These are phyloP conservation scores for Acer saccharum DNA, from an alignment of 345 rosid genomes.

Conservation along the genomic window DNA sequence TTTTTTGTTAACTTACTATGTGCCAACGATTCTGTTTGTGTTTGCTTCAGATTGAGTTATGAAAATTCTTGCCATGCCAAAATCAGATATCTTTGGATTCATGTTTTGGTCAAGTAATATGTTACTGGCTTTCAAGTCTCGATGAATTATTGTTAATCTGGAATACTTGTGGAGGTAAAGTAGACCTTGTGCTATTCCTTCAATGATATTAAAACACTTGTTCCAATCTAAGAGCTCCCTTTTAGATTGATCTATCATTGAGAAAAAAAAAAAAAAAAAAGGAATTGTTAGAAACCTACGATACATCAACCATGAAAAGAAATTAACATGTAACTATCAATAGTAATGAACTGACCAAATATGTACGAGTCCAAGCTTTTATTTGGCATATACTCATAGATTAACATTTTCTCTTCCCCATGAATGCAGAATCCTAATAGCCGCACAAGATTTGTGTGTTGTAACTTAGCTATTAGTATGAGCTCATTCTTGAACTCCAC, in stretches of 20 bases:
- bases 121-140: conserved; percentile 26
- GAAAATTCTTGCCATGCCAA: conserved; percentile 28
- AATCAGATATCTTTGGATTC: conserved; percentile 26
- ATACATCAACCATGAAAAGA: background rate
- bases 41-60: background rate
- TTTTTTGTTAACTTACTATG: conserved; percentile 2
- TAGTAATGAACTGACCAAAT: conserved; percentile 8
- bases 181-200: conserved; percentile 15
- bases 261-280: background rate
- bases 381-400: conserved; percentile 23
- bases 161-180: conserved; percentile 12
- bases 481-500: conserved; percentile 34
- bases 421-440: conserved; percentile 24
- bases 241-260: background rate
- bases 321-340: background rate
- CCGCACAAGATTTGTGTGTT: conserved; percentile 25
- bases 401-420: conserved; percentile 26
- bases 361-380: conserved; percentile 21
- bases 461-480: conserved; percentile 25
- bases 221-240: background rate
- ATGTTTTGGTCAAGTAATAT: conserved; percentile 22
- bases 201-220: background rate
- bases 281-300: background rate
- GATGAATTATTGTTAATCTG: conserved; percentile 8
- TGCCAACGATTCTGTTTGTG: conserved; percentile 7